These are phyloP conservation scores for Saraca asoca DNA, from an alignment of 331 rosid genomes.

Conservation along the genomic window DNA sequence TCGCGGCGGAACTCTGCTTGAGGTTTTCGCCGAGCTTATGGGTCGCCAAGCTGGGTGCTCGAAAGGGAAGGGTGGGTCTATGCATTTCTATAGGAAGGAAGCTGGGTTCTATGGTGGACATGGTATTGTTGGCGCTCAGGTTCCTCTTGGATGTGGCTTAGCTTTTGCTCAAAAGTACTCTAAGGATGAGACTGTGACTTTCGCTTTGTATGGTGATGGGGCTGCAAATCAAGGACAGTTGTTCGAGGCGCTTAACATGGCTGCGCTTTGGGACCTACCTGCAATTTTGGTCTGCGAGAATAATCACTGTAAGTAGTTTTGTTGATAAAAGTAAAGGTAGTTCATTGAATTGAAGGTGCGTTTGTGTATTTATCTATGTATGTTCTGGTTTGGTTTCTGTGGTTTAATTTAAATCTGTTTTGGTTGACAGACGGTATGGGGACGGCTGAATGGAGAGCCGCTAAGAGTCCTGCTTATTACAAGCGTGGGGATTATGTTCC, in stretches of 20 bases:
- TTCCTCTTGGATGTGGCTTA: constrained; percentile 84
- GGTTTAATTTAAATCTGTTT: constrained; percentile 33
- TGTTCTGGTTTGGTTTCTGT: not conserved
- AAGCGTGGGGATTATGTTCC: constrained; percentile 98
- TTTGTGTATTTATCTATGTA: not conserved
- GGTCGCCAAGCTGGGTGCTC: constrained; percentile 78
- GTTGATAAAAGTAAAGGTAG: not conserved
- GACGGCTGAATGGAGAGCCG: constrained; percentile 97
- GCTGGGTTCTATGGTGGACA: constrained; percentile 82
- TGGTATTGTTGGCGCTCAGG: constrained; percentile 92
- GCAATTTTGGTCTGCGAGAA: constrained; percentile 95
- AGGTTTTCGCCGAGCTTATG: constrained; percentile 76
- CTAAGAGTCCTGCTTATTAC: constrained; percentile 87
- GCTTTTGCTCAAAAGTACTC: constrained; percentile 85
- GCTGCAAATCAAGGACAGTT: constrained; percentile 96
- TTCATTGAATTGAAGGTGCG: not conserved
- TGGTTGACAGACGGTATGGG: constrained; percentile 84
- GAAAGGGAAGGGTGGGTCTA: constrained; percentile 89
- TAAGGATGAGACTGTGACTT: constrained; percentile 73
- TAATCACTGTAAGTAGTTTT: constrained; percentile 70
- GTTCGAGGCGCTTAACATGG: constrained; percentile 86
- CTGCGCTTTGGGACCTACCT: constrained; percentile 96
- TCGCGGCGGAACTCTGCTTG: constrained; percentile 71
- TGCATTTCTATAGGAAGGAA: constrained; percentile 87
- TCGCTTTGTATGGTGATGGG: constrained; percentile 84